These are phyloP conservation scores for Amborella trichopoda DNA, from an alignment of 164 flowering plant genomes.

Conservation along the genomic window DNA sequence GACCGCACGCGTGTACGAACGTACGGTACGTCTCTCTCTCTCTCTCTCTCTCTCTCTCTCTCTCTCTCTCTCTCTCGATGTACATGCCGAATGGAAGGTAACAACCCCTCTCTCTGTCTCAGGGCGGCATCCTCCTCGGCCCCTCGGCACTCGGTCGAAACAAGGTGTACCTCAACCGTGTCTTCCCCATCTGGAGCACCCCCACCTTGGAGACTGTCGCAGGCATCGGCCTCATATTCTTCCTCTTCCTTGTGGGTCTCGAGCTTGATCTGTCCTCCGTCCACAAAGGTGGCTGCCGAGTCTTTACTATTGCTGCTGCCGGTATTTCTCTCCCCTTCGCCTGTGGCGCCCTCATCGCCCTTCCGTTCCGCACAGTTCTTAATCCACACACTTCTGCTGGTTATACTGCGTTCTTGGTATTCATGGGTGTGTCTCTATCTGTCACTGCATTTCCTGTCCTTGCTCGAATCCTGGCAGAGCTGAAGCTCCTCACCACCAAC, in stretches of 20 bases:
- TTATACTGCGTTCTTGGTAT: slow-evolving; percentile 15
- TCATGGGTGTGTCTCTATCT: slow-evolving; percentile 27
- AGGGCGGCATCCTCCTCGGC: slow-evolving; percentile 30
- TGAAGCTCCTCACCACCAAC: slow-evolving; percentile 16
- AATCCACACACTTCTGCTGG: slow-evolving; percentile 11
- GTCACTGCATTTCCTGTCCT: slow-evolving; percentile 30
- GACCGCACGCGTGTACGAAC: too few species aligned
- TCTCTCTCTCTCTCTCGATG: not conserved
- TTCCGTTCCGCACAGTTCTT: slow-evolving; percentile 11
- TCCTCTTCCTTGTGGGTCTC: slow-evolving; percentile 28
- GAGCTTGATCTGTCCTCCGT: slow-evolving; percentile 24
- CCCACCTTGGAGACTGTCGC: slow-evolving; percentile 26
- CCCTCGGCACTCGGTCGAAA: slow-evolving; percentile 24
- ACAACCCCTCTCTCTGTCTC: not conserved
- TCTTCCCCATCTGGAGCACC: slow-evolving; percentile 21
- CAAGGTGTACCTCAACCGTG: slow-evolving; percentile 4
- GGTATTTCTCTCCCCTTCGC: slow-evolving; percentile 25
- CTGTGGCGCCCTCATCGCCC: slow-evolving; percentile 15
- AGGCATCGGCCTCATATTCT: slow-evolving; percentile 26
- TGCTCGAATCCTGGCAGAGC: slow-evolving; percentile 25
- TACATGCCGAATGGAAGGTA: too few species aligned
- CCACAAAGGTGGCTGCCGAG: slow-evolving; percentile 14
- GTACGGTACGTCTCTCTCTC: too few species aligned
- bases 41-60: too few species aligned
- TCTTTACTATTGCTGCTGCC: slow-evolving; percentile 19